phyloP scores from a whole-genome alignment of 1,284 basidiomycete genomes.

The Pisolithus thermaeus region DNA sequence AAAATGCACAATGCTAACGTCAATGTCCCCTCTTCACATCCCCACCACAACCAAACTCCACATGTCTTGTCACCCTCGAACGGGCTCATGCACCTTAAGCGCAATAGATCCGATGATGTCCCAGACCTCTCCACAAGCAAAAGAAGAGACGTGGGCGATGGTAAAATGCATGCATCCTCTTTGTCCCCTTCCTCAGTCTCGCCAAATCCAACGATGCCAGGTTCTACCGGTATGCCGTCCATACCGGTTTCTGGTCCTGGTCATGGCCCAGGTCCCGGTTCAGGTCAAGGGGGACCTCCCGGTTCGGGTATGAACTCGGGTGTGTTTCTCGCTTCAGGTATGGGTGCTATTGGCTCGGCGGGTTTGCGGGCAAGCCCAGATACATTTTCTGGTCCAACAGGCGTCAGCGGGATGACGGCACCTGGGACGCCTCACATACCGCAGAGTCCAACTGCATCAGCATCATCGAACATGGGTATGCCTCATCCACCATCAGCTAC shows the following conservation, averaged over 20 bases:
- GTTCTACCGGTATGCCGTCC: conserved; percentile 22
- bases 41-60: background rate
- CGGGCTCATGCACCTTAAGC: conserved; percentile 41
- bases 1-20: conserved; percentile 24
- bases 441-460: conserved; percentile 24
- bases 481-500: conserved; percentile 14
- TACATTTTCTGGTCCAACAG: conserved; percentile 9
- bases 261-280: background rate
- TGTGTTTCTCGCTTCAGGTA: background rate
- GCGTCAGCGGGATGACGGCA: conserved; percentile 8
- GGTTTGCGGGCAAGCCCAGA: conserved; percentile 14
- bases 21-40: background rate
- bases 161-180: conserved; percentile 29
- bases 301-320: background rate
- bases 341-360: background rate
- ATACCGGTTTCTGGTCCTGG: conserved; percentile 20
- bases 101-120: conserved; percentile 53
- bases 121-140: conserved; percentile 41
- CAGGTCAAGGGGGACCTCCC: background rate
- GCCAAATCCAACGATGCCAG: conserved; percentile 8
- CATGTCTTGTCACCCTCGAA: conserved; percentile 19
- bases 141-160: conserved; percentile 66
- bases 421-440: conserved; percentile 16
- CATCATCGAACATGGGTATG: conserved; percentile 17
- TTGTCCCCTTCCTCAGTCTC: background rate